Conservation (phyloP, 345 rosid species). For the Gossypium bickii region DNA sequence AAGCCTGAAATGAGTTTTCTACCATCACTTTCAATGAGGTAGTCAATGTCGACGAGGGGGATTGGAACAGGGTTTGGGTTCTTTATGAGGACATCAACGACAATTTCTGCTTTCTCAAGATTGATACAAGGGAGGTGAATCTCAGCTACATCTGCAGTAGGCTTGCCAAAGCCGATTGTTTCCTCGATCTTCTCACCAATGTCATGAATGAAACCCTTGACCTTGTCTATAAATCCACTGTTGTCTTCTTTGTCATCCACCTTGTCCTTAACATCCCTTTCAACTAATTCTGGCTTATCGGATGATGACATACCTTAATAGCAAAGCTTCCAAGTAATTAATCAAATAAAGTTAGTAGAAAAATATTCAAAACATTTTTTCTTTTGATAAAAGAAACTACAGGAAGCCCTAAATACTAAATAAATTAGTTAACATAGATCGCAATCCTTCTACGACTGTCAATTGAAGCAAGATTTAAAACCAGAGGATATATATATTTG, state of each 20-base stretch:
- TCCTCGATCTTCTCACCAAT: conserved; percentile 90
- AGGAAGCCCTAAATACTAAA: background rate
- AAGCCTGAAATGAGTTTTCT: conserved; percentile 83
- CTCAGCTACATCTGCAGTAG: conserved; percentile 82
- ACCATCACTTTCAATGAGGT: conserved; percentile 83
- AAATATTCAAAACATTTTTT: background rate
- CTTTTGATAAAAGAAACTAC: background rate
- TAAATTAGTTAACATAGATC: background rate
- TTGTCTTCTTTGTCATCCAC: conserved; percentile 55
- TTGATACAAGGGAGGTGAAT: conserved; percentile 77
- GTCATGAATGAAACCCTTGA: conserved; percentile 89
- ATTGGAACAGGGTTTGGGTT: conserved; percentile 92
- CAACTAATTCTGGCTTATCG: conserved; percentile 52
- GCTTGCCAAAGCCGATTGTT: conserved; percentile 90
- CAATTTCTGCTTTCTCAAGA: conserved; percentile 74
- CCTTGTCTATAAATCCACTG: conserved; percentile 86
- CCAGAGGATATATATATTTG: background rate
- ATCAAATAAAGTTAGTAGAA: background rate
- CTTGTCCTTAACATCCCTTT: conserved; percentile 50
- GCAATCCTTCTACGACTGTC: background rate
- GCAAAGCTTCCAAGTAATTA: background rate
- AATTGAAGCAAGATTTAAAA: background rate
- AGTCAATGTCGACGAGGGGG: conserved; percentile 78
- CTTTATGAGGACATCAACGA: conserved; percentile 83
- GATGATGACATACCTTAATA: conserved; percentile 63